A percentile compares a stretch with the other conserved stretches of the same genome.
phyloP scores from a whole-genome alignment of 352 stramenopile genomes.

The Phytophthora niederhauseri region DNA sequence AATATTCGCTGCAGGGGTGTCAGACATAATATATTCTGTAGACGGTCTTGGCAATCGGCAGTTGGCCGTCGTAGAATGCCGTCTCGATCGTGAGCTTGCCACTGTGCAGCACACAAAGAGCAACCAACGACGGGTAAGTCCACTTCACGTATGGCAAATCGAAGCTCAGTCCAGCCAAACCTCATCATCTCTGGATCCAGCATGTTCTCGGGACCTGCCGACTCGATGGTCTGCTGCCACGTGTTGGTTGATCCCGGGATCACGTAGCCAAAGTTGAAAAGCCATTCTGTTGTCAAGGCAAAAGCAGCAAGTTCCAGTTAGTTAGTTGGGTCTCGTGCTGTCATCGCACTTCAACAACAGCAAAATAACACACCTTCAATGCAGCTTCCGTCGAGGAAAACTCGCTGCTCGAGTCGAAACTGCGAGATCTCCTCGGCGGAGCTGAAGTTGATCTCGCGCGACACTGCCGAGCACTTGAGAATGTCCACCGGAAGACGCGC shows the following conservation, averaged over 20 bases:
- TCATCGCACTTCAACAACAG: neutral
- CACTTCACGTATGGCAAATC: neutral
- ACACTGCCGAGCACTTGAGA: slow-evolving; percentile 91
- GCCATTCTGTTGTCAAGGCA: slow-evolving; percentile 78
- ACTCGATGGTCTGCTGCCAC: slow-evolving; percentile 96
- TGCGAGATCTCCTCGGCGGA: slow-evolving; percentile 88
- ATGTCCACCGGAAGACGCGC: slow-evolving; percentile 83
- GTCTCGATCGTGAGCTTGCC: slow-evolving; percentile 96
- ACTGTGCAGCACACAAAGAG: slow-evolving; percentile 30
- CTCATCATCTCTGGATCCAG: slow-evolving; percentile 84
- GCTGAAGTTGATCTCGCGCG: slow-evolving; percentile 95
- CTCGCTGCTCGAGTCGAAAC: slow-evolving; percentile 93
- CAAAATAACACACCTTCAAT: slow-evolving; percentile 76
- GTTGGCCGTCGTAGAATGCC: slow-evolving; percentile 93
- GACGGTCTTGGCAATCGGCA: slow-evolving; percentile 90
- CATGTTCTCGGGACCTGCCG: slow-evolving; percentile 89
- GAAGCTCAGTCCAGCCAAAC: slow-evolving; percentile 31
- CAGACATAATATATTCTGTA: slow-evolving; percentile 95
- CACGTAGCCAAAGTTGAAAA: slow-evolving; percentile 96
- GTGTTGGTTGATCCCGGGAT: slow-evolving; percentile 95
- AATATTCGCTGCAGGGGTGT: slow-evolving; percentile 20
- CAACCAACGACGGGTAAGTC: neutral
- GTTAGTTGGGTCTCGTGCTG: neutral
- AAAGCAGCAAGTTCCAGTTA: neutral
- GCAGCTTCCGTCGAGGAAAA: slow-evolving; percentile 90